Conservation (phyloP, 2,329 filamentous ascomycete genomes). For the Alternaria gansuensis region DNA sequence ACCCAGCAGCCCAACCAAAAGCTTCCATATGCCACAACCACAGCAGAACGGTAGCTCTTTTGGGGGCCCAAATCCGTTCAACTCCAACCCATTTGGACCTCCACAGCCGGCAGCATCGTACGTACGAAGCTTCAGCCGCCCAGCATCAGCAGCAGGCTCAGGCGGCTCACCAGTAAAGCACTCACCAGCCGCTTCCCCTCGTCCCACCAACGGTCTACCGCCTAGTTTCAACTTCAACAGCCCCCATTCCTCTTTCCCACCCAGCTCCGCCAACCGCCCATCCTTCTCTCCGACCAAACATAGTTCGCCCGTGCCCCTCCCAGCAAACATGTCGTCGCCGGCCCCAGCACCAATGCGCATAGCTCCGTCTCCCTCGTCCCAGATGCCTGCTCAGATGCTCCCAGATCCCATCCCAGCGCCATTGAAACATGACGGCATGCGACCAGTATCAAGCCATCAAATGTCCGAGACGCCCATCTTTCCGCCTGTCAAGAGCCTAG, state of each 20-base stretch:
- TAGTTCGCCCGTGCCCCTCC: constrained; percentile 49
- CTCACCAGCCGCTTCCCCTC: constrained; percentile 48
- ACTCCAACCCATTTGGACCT: constrained; percentile 33
- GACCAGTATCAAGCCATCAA: constrained; percentile 45
- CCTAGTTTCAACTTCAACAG: constrained; percentile 48
- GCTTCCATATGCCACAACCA: constrained; percentile 33
- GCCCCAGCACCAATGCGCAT: constrained; percentile 39
- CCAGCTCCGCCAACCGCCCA: constrained; percentile 42
- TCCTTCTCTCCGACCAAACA: constrained; percentile 54
- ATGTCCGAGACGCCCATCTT: constrained; percentile 58
- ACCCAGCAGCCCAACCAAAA: constrained; percentile 42
- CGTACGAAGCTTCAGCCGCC: constrained; percentile 44
- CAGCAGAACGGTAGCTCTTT: constrained; percentile 44
- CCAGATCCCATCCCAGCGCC: constrained; percentile 55
- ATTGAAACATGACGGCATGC: constrained; percentile 57
- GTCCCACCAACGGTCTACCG: constrained; percentile 44
- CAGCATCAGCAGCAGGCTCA: constrained; percentile 41
- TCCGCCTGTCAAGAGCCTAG: constrained; percentile 66
- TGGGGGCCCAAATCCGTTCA: constrained; percentile 28
- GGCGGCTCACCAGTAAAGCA: constrained; percentile 49
- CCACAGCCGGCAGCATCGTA: constrained; percentile 32
- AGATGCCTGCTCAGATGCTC: constrained; percentile 47
- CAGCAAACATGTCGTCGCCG: constrained; percentile 47
- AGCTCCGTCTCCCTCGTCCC: constrained; percentile 40
- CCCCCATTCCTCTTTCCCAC: constrained; percentile 60